Evolutionary conservation across 2,329 filamentous ascomycete species (phyloP), one percentile per base, ranked within the genome.

Genomic region (Parascedosporium putredinis): DNA sequence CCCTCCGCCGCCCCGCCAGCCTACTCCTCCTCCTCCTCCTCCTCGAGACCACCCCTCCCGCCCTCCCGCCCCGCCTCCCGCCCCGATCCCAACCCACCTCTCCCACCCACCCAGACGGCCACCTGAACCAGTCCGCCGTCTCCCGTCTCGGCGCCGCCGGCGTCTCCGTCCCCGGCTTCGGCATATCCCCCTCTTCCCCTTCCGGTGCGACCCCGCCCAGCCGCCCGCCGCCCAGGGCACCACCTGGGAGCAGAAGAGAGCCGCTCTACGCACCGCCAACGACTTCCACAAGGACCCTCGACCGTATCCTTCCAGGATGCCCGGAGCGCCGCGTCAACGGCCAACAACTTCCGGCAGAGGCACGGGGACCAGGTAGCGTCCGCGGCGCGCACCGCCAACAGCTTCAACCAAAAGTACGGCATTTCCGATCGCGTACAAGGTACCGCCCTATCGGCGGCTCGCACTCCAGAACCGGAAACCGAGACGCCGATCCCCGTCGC

Each of bases 121-220:
- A 65, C 27, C 55, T 77, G 29, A 78, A 78, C 57, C 69, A 73
- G 58, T 77, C 73, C 4, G 83, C 88, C 4, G 62, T 84, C 50
- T 74, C 69, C 51, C 76, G 87, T 38, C 72, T 96, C 7, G 79
- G 82, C 9, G 76, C 80, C 33, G 83, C 86, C 1, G 89, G 89
- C 1, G 73, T 95, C 5, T 86, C 83, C 0, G 87, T 95, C 0
- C 84, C 88, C 1, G 84, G 77, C 0, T 70, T 95, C 3, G 85
- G 85, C 4, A 94, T 95, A 53, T 82, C 80, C 50, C 57, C 60
- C 56, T 47, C 60, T 58, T 45, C 54, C 58, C 24, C 55, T 58
- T 46, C 60, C 24, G 56, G 18, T 10, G 24, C 12, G 10, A 9
- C 45, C 4, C 25, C 51, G 24, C 55, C 65, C 23, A 67, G 5